These are phyloP conservation scores for Nicotiana benthamiana DNA, from an alignment of 257 asterid genomes.

Conservation along the genomic window DNA sequence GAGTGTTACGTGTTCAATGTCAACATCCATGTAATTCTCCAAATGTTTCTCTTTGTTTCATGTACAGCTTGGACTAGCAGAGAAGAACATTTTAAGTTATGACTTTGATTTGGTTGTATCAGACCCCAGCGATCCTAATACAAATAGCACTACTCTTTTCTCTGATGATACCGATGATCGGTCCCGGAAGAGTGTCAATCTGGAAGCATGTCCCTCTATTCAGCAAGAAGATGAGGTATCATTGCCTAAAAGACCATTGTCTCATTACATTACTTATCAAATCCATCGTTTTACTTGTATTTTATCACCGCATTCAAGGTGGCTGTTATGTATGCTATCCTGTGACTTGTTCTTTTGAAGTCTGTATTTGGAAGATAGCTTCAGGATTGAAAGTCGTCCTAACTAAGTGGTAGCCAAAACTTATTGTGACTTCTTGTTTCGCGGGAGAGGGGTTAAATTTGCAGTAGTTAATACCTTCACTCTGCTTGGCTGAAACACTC, in stretches of 20 bases:
- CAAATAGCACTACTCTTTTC: constrained; percentile 90
- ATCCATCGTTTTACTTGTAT: neutral
- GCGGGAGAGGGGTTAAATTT: neutral
- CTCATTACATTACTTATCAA: neutral
- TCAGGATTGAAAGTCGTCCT: neutral
- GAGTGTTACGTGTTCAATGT: neutral
- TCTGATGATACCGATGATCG: constrained; percentile 91
- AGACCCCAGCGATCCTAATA: constrained; percentile 92
- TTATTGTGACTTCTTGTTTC: neutral
- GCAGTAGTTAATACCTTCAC: neutral
- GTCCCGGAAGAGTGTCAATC: constrained; percentile 55
- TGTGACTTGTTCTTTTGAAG: neutral
- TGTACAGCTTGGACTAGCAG: constrained; percentile 94
- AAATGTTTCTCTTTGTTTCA: constrained; percentile 1
- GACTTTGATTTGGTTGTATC: constrained; percentile 76
- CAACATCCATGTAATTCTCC: neutral
- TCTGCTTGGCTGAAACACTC: neutral
- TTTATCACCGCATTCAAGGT: neutral
- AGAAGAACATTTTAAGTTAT: constrained; percentile 79
- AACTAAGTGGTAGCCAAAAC: neutral
- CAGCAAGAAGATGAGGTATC: constrained; percentile 73
- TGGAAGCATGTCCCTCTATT: constrained; percentile 42
- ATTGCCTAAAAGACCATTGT: neutral
- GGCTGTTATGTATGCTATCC: neutral
- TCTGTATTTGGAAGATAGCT: constrained; percentile 3